Percentiles rank a stretch among this genome's conserved stretches.
phyloP scores from a whole-genome alignment of 1,284 basidiomycete genomes.

The Bjerkandera adusta region DNA sequence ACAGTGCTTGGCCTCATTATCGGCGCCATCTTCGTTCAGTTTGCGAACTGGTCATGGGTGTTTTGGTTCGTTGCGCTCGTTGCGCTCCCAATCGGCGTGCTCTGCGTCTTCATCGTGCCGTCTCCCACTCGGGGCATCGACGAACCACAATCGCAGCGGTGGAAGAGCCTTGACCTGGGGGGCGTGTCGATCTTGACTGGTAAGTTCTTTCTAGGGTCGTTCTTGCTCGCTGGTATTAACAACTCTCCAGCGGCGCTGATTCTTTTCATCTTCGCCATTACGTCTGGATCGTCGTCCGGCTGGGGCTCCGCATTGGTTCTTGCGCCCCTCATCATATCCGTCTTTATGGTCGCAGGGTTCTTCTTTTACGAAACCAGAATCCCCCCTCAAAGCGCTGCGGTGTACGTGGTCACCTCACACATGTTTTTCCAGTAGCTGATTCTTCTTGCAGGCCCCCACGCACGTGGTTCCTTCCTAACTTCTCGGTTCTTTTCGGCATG shows the following conservation, averaged over 20 bases:
- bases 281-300: conserved; percentile 41
- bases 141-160: conserved; percentile 20
- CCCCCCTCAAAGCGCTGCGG: conserved; percentile 35
- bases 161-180: conserved; percentile 37
- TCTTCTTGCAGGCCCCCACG: conserved; percentile 30
- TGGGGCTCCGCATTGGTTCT: conserved; percentile 42
- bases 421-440: background rate
- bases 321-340: conserved; percentile 41
- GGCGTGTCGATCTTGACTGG: conserved; percentile 42
- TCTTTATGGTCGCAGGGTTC: conserved; percentile 37
- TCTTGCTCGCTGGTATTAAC: background rate
- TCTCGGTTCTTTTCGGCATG: conserved; percentile 36
- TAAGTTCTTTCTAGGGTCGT: conserved; percentile 11
- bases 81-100: conserved; percentile 32
- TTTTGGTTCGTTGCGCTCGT: conserved; percentile 44
- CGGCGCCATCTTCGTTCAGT: conserved; percentile 41
- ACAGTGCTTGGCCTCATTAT: conserved; percentile 41
- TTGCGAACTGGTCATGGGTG: conserved; percentile 42
- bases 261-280: conserved; percentile 48
- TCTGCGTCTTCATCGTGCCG: conserved; percentile 36
- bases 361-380: conserved; percentile 41
- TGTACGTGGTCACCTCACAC: conserved; percentile 28
- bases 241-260: conserved; percentile 25
- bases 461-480: conserved; percentile 43
- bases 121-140: conserved; percentile 1